Base-by-base conservation (phyloP, 148 eudicot genomes). In the Rhododendron williamsianum region DNA sequence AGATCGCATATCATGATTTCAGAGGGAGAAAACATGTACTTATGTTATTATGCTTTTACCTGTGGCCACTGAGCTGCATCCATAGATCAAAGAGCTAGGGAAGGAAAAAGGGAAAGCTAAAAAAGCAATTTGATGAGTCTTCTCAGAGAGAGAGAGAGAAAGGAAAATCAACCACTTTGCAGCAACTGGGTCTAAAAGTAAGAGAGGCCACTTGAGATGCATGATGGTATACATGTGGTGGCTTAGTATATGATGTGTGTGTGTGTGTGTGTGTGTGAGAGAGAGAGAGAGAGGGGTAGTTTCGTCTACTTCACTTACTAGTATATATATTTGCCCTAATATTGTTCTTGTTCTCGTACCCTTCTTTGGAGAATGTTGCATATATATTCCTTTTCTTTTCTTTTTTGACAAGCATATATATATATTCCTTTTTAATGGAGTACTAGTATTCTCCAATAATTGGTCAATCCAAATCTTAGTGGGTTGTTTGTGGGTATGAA, bases 21-120 rank as follows among this genome's bases (percentile, higher is more conserved):
- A 60, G 41, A 43, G 71, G 35, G 36, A 86, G 76, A 83, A 76
- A 82, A 77, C 35, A 72, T 54, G 38, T 36, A 74, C 5, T 9
- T 18, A 2, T 30, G 46, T n/a, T 16, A 15, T 54, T 19, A 54
- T 69, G 33, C 15, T 48, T 73, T 82, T 82, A 86, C 88, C 88
- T 86, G 58, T 60, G 85, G 82, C 88, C 88, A 86, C 83, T 86
- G 85, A 83, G 85, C 83, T 67, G 88, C 63, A 83, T 86, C 88
- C 88, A 83, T 83, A 65, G 82, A 86, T 74, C 35, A 74, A 82
- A 79, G 82, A 71, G 72, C 5, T 11, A 38, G 49, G 52, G 77
- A 85, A 85, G 60, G 5, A 52, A 79, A 10, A 73, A 78, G 81
- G 36, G 69, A 38, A 67, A 79, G 81, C 11, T 7, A 78, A 86